phyloP scores from a whole-genome alignment of 2,329 filamentous ascomycete genomes.

The Tolypocladium album region DNA sequence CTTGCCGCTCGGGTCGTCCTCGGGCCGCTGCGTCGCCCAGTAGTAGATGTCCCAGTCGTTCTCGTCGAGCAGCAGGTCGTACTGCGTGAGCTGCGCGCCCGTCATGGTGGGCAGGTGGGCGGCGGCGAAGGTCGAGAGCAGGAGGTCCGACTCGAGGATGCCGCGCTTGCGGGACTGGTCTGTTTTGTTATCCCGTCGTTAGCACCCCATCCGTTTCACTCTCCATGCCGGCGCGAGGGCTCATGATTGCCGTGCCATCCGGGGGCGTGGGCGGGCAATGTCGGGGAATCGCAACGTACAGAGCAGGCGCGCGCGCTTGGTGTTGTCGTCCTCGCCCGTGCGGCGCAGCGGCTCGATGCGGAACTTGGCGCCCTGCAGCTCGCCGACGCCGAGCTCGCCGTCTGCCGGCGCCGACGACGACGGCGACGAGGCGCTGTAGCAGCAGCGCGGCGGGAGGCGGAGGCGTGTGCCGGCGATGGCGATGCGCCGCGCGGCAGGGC shows the following conservation, averaged over 20 bases:
- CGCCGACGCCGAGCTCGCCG: slow-evolving; percentile 65
- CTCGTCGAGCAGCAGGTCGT: slow-evolving; percentile 90
- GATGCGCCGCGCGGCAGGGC: slow-evolving; percentile 7
- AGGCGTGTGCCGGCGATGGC: not conserved
- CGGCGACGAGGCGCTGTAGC: not conserved
- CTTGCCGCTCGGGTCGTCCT: slow-evolving; percentile 26
- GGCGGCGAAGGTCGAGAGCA: slow-evolving; percentile 91
- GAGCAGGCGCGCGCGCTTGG: slow-evolving; percentile 77
- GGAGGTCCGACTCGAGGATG: slow-evolving; percentile 88
- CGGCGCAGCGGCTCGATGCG: slow-evolving; percentile 82
- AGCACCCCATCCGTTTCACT: not conserved
- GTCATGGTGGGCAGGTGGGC: slow-evolving; percentile 67
- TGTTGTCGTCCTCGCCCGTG: slow-evolving; percentile 70
- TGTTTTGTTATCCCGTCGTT: slow-evolving; percentile 20
- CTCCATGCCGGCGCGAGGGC: not conserved
- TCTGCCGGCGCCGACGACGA: not conserved
- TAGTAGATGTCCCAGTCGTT: slow-evolving; percentile 99
- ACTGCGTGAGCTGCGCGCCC: slow-evolving; percentile 62
- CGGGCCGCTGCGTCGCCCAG: slow-evolving; percentile 82
- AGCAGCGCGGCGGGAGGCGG: not conserved
- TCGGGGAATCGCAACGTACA: slow-evolving; percentile 48
- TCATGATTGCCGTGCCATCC: not conserved
- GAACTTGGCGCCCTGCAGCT: slow-evolving; percentile 79
- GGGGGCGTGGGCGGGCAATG: too few species aligned
- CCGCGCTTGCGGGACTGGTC: slow-evolving; percentile 96